Evolutionary conservation across 2,329 filamentous ascomycete species (phyloP).

Genomic region (Botrytis deweyae): DNA sequence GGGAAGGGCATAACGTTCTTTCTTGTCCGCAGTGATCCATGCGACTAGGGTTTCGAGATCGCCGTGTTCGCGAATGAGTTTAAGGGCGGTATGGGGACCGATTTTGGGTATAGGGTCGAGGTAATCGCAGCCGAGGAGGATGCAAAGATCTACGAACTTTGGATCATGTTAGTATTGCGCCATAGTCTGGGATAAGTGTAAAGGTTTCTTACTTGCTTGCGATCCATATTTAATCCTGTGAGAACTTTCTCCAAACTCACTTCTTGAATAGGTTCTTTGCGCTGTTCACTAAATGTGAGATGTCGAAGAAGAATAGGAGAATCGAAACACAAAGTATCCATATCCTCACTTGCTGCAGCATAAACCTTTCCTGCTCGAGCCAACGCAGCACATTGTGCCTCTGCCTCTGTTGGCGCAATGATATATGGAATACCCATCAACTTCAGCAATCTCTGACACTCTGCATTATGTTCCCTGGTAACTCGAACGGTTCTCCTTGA

Average conservation of each 20-base stretch:
- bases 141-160: conserved; percentile 96
- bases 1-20: conserved; percentile 79
- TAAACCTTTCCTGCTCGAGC: conserved; percentile 93
- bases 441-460: conserved; percentile 87
- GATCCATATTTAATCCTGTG: conserved; percentile 83
- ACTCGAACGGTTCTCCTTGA: conserved; percentile 89
- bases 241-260: conserved; percentile 86
- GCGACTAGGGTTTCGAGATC: conserved; percentile 85
- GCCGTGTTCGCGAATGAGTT: conserved; percentile 90
- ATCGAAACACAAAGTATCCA: conserved; percentile 97
- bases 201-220: conserved; percentile 63
- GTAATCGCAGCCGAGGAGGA: conserved; percentile 96
- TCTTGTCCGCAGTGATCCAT: conserved; percentile 70
- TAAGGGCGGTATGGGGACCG: conserved; percentile 86
- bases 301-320: conserved; percentile 87
- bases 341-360: conserved; percentile 94
- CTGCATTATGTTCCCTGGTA: conserved; percentile 93
- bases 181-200: neutral
- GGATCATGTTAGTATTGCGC: conserved; percentile 16
- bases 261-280: conserved; percentile 96
- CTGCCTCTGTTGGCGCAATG: conserved; percentile 91
- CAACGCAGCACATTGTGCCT: conserved; percentile 91
- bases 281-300: conserved; percentile 93
- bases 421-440: conserved; percentile 97
- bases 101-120: conserved; percentile 95